These are phyloP conservation scores for Chlorella sp. DNA, from an alignment of 139 green algal species.

Conservation along the genomic window DNA sequence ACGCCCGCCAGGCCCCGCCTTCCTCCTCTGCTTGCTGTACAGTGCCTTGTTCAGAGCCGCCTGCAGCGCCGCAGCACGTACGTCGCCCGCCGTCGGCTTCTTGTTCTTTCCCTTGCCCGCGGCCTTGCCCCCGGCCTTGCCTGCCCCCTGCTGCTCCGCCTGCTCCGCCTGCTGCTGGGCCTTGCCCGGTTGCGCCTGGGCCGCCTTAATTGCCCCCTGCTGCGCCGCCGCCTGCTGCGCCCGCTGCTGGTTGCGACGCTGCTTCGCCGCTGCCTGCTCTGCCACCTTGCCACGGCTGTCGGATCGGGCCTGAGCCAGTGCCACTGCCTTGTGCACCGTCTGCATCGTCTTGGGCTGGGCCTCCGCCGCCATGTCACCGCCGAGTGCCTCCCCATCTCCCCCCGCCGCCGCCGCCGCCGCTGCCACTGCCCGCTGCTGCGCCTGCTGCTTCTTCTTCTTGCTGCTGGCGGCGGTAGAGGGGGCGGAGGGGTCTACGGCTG, in stretches of 20 bases:
- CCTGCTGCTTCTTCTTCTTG: background rate
- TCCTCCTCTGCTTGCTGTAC: slow-evolving; percentile 23
- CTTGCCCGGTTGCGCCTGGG: too few relatives aligned
- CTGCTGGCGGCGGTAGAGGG: background rate
- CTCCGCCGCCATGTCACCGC: background rate
- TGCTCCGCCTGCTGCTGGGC: slow-evolving; percentile 6
- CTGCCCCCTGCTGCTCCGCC: background rate
- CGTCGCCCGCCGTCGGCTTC: slow-evolving; percentile 2
- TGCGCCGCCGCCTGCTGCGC: background rate
- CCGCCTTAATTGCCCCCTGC: too few relatives aligned
- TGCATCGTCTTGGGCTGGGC: background rate
- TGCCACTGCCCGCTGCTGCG: background rate
- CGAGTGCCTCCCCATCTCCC: background rate
- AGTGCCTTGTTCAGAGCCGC: slow-evolving; percentile 33
- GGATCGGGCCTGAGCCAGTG: slow-evolving; percentile 9
- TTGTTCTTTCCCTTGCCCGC: slow-evolving; percentile 17
- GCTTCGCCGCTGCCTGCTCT: background rate
- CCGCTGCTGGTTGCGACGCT: background rate
- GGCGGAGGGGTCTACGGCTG: slow-evolving; percentile 10
- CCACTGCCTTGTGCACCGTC: slow-evolving; percentile 24
- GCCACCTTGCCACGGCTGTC: slow-evolving; percentile 21
- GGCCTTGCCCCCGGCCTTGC: background rate
- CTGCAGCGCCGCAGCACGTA: slow-evolving; percentile 39
- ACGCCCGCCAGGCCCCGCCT: slow-evolving; percentile 17
- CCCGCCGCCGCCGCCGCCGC: background rate